Evolutionary conservation across 1,284 basidiomycete species (phyloP).

Genomic region (Inonotus obliquus): DNA sequence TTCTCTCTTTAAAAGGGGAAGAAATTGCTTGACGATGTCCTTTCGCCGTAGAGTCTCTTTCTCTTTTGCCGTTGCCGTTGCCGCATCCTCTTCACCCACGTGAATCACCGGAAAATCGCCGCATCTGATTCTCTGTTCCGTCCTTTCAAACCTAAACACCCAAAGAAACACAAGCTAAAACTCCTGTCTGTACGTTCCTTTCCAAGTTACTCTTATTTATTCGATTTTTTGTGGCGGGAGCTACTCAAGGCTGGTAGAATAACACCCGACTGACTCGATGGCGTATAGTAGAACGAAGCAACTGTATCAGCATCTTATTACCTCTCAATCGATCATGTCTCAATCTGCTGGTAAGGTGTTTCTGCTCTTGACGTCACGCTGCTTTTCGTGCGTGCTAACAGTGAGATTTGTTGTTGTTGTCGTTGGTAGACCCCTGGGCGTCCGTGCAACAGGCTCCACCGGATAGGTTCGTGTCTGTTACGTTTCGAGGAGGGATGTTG

Average conservation of each 20-base stretch:
- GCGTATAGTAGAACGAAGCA: slow-evolving; percentile 54
- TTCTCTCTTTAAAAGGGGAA: background rate
- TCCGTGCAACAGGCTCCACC: slow-evolving; percentile 76
- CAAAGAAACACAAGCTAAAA: background rate
- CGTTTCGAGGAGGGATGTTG: background rate
- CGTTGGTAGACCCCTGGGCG: slow-evolving; percentile 58
- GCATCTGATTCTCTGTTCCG: background rate
- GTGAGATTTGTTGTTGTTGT: too few relatives aligned
- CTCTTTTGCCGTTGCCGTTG: too few relatives aligned
- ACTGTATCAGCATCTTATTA: slow-evolving; percentile 39
- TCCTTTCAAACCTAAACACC: background rate
- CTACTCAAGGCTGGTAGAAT: background rate
- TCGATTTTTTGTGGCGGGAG: background rate
- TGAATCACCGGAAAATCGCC: background rate
- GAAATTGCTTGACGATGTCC: background rate
- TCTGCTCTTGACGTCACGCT: background rate
- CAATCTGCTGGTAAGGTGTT: slow-evolving; percentile 45
- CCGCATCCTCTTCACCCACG: background rate
- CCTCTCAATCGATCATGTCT: slow-evolving; percentile 26
- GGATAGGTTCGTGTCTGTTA: slow-evolving; percentile 51
- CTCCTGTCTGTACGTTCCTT: background rate
- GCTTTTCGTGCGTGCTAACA: background rate
- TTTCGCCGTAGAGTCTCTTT: background rate
- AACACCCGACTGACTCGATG: slow-evolving; percentile 35
- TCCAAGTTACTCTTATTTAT: background rate